Percentiles rank a stretch among this genome's conserved stretches.
phyloP scores from a whole-genome alignment of 306 rosid species.

The Delonix regia region DNA sequence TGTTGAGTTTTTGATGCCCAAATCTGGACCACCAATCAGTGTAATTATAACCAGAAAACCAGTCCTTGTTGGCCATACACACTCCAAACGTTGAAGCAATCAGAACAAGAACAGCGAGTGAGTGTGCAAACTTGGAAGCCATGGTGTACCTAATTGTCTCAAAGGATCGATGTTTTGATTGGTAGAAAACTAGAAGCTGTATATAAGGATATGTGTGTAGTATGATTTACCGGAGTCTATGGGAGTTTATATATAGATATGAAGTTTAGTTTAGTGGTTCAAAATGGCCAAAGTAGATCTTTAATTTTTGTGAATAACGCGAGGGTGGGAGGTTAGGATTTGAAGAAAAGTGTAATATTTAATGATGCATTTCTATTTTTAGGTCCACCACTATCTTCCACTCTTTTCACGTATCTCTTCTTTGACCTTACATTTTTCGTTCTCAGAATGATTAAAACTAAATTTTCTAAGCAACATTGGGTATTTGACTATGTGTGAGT shows the following conservation, averaged over 20 bases:
- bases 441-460: neutral
- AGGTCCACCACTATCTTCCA: no score
- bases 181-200: no score
- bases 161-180: no score
- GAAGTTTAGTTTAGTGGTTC: slow-evolving; percentile 12
- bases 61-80: no score
- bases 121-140: slow-evolving; percentile 24
- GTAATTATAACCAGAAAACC: no score
- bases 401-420: no score
- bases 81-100: no score
- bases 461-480: neutral
- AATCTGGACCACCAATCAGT: no score
- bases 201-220: no score
- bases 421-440: neutral
- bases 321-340: slow-evolving; percentile 1
- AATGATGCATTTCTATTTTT: no score
- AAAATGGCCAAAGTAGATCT: slow-evolving; percentile 29
- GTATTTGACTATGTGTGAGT: neutral
- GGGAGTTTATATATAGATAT: slow-evolving; percentile 8
- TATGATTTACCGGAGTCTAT: neutral
- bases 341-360: neutral
- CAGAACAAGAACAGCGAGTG: no score
- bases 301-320: neutral
- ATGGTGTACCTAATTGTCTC: neutral
- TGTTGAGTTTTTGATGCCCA: no score